Base-by-base conservation (phyloP, 2,329 filamentous ascomycete species). In the Dissoconium aciculare region DNA sequence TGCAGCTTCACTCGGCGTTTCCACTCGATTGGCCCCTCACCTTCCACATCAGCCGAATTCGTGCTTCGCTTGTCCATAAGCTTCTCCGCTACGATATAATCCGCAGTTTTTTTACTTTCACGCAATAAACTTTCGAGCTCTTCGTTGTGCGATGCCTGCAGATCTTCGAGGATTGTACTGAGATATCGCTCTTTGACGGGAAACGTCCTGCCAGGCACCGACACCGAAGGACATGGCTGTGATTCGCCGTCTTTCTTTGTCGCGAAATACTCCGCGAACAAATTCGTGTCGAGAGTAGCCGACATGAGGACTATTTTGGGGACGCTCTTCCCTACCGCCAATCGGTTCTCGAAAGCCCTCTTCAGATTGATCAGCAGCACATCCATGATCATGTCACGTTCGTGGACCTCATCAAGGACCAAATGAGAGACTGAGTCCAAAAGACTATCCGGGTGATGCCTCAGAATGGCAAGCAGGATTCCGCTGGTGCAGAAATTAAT, bases 391-490 rank as follows among this genome's bases (percentile, higher is more conserved):
- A 60, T 46, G 41, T 58, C 56, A 32, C 60, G 54, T 36, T 64
- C 62, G 36, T 66, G 62, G 11, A 66, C 60, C 44, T 68, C 65
- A 38, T 69, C 64, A 33, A 69, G 57, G 24, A 68, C 42, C 11
- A 68, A 46, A 39, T 68, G 62, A 3, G 63, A 63, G 16, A 57
- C 43, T 1, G 47, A 49, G 30, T 59, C 53, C 15, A 67, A 39
- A 11, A 57, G 40, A 2, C 46, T 43, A 31, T 63, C 55, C 3
- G 54, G 42, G 26, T 51, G 40, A 34, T 52, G 44, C 32, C 62
- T 56, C 12, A 68, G 48, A 33, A 60, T 53, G 30, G 56, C 54
- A 15, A 66, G 47, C 13, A 67, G 43, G 12, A 64, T 55, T n/a
- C 63, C 63, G 2, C 59, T 60, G 1, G 65, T 68, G 45, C 61